A percentile compares a stretch with the other conserved stretches of the same genome.
Evolutionary conservation across 2,329 filamentous ascomycete species (phyloP).

Genomic region (Didymosphaeria variabile): DNA sequence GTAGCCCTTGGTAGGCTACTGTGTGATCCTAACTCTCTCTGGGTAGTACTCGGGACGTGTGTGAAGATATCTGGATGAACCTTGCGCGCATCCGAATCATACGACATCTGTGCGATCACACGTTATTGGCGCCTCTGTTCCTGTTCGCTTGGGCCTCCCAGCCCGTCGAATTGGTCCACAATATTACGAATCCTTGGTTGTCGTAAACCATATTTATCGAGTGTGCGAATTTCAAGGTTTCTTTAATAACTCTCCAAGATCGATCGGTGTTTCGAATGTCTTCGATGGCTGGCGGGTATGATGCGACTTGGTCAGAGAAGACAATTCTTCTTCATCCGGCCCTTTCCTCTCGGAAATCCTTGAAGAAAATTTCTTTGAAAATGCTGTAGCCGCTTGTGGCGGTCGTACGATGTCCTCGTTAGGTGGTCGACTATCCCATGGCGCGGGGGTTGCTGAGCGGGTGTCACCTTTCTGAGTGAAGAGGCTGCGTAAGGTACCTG

Average conservation of each 20-base stretch:
- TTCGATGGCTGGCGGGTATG: constrained; percentile 3
- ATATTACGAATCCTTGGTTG: background rate
- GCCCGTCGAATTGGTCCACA: background rate
- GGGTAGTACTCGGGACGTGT: background rate
- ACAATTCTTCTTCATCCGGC: background rate
- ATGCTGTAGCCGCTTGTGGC: background rate
- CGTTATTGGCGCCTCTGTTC: background rate
- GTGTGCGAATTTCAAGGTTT: background rate
- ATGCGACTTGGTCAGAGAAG: background rate
- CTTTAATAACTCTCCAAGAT: constrained; percentile 4
- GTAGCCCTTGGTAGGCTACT: too few species aligned
- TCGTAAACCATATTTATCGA: background rate
- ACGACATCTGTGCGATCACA: background rate
- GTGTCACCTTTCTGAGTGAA: constrained; percentile 18
- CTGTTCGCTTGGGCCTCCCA: background rate
- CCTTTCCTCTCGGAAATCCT: background rate
- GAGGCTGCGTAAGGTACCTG: constrained; percentile 14
- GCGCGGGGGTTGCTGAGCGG: background rate
- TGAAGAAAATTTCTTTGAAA: background rate
- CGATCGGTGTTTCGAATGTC: constrained; percentile 10
- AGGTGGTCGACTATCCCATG: constrained; percentile 13
- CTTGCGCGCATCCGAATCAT: background rate
- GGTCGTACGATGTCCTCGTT: constrained; percentile 4
- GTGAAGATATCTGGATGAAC: background rate
- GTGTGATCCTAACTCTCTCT: too few species aligned